A percentile compares a stretch with the other conserved stretches of the same genome.
These are phyloP conservation scores for Cercospora sp. DNA, from an alignment of 2,329 filamentous ascomycete species.

Conservation along the genomic window DNA sequence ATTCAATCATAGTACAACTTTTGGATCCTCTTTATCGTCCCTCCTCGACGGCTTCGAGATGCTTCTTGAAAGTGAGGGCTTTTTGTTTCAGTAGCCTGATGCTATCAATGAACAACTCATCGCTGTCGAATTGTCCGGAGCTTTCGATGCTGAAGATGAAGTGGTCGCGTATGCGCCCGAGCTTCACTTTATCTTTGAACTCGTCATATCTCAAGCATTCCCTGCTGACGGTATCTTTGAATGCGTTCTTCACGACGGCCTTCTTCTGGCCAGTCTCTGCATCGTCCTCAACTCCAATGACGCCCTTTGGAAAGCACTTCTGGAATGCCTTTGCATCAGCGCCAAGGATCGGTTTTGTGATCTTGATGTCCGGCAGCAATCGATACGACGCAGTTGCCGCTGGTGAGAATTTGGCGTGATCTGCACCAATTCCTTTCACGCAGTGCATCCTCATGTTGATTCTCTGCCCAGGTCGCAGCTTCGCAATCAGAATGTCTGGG, in stretches of 20 bases:
- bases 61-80: slow-evolving; percentile 70
- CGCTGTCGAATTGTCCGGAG: slow-evolving; percentile 90
- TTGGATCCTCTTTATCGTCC: slow-evolving; percentile 26
- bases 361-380: slow-evolving; percentile 83
- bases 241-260: slow-evolving; percentile 82
- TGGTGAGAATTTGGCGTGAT: slow-evolving; percentile 96
- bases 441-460: slow-evolving; percentile 89
- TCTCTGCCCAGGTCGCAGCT: slow-evolving; percentile 85
- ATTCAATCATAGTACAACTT: slow-evolving; percentile 1
- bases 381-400: slow-evolving; percentile 94
- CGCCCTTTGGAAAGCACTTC: slow-evolving; percentile 83
- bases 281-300: slow-evolving; percentile 78
- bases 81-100: slow-evolving; percentile 84
- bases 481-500: slow-evolving; percentile 90
- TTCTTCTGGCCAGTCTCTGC: slow-evolving; percentile 71
- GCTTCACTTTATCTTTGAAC: slow-evolving; percentile 92
- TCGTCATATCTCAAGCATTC: slow-evolving; percentile 90
- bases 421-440: slow-evolving; percentile 88
- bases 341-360: slow-evolving; percentile 79
- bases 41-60: slow-evolving; percentile 55
- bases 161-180: slow-evolving; percentile 87
- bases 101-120: slow-evolving; percentile 88
- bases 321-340: slow-evolving; percentile 86
- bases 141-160: slow-evolving; percentile 98
- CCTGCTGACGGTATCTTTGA: slow-evolving; percentile 92